Conservation (phyloP, 2,329 filamentous ascomycete genomes). For the Talaromyces sp. region DNA sequence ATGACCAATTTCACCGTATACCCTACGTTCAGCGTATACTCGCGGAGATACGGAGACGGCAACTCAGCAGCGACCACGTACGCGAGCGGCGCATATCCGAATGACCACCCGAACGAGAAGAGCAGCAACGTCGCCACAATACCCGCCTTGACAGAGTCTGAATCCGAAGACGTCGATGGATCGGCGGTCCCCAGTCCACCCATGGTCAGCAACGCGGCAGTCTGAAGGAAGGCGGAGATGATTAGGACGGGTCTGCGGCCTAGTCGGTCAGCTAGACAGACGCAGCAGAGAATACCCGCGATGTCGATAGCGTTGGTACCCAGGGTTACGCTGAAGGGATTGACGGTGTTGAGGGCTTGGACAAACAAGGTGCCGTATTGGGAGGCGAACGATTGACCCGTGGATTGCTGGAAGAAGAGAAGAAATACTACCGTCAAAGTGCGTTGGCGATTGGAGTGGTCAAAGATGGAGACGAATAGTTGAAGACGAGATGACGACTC, state of each 20-base stretch:
- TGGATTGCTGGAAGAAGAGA: slow-evolving; percentile 13
- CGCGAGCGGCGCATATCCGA: slow-evolving; percentile 35
- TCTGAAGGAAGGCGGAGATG: slow-evolving; percentile 25
- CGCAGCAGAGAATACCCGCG: slow-evolving; percentile 4
- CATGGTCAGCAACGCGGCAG: slow-evolving; percentile 33
- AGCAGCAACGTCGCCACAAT: slow-evolving; percentile 33
- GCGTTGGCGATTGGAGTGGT: slow-evolving; percentile 22
- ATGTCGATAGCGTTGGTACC: slow-evolving; percentile 7
- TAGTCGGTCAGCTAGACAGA: background rate
- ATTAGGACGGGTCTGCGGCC: slow-evolving; percentile 19
- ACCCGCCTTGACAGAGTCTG: slow-evolving; percentile 21
- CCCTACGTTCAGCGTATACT: slow-evolving; percentile 11
- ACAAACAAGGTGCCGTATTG: slow-evolving; percentile 22
- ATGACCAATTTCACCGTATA: slow-evolving; percentile 12
- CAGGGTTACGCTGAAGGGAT: slow-evolving; percentile 13
- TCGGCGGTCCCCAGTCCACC: slow-evolving; percentile 34
- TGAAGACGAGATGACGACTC: background rate
- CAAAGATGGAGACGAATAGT: slow-evolving; percentile 29
- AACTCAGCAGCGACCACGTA: slow-evolving; percentile 38
- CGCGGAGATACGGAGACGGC: slow-evolving; percentile 28
- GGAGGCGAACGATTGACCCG: slow-evolving; percentile 7
- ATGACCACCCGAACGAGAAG: slow-evolving; percentile 31
- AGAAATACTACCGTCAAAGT: background rate
- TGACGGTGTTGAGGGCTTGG: slow-evolving; percentile 27
- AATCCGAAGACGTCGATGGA: slow-evolving; percentile 13